Evolutionary conservation across 164 flowering plant genomes (phyloP).

Genomic region (Chimonanthus praecox): DNA sequence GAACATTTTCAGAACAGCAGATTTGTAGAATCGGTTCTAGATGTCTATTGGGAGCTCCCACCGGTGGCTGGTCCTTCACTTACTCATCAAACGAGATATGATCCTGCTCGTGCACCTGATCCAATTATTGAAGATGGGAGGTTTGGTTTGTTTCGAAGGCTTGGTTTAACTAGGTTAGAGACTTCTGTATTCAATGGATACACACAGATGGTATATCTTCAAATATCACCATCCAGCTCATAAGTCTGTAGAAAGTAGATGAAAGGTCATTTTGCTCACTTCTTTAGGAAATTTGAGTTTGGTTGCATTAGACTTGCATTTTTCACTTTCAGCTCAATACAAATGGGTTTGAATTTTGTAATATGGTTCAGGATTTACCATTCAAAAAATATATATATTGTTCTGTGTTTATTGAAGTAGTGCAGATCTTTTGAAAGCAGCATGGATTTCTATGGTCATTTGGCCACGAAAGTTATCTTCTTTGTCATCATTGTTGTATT

Average conservation of each 20-base stretch:
- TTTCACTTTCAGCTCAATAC: not conserved
- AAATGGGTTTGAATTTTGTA: not conserved
- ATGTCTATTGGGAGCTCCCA: conserved; percentile 96
- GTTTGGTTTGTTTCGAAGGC: conserved; percentile 69
- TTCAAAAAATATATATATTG: no score
- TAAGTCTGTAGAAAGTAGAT: conserved; percentile 18
- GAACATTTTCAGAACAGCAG: conserved; percentile 87
- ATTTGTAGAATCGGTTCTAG: conserved; percentile 82
- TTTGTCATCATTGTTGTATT: not conserved
- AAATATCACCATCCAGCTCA: conserved; percentile 51
- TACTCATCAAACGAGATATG: conserved; percentile 93
- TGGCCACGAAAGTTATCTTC: not conserved
- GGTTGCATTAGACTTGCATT: not conserved
- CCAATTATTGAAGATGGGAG: conserved; percentile 95
- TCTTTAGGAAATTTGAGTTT: not conserved
- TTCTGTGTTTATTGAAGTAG: not conserved
- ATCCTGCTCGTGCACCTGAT: conserved; percentile 70
- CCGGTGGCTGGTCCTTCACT: conserved; percentile 98
- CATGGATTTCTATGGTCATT: not conserved
- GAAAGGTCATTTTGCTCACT: conserved; percentile 1
- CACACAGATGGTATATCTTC: conserved; percentile 94
- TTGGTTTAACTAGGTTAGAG: conserved; percentile 66
- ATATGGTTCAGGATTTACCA: not conserved
- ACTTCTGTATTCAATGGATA: conserved; percentile 90
- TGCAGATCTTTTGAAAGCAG: not conserved